Percentiles rank a stretch among this genome's conserved stretches.
These are phyloP conservation scores for Rhododendron ferrugineum DNA, from an alignment of 148 eudicot species.

Conservation along the genomic window DNA sequence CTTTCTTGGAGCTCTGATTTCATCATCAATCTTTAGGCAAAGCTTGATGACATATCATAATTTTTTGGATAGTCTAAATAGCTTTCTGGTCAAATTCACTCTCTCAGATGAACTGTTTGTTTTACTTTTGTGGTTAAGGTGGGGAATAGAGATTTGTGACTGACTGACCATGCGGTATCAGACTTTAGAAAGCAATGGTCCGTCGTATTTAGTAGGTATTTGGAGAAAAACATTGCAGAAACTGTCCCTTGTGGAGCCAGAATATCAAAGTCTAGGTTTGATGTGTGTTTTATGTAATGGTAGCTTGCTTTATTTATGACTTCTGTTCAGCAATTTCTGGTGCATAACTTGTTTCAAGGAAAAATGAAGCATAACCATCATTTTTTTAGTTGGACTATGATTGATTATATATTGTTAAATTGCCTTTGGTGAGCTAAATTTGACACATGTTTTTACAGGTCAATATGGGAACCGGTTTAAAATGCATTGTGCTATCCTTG, in stretches of 20 bases:
- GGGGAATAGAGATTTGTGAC: no score
- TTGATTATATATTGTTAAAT: not conserved
- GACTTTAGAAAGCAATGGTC: no score
- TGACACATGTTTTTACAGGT: conserved; percentile 26
- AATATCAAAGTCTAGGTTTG: not conserved
- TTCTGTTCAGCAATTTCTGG: not conserved
- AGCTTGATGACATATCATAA: not conserved
- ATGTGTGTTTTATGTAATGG: not conserved
- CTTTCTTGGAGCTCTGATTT: not conserved
- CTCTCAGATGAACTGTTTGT: no score
- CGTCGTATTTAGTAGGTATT: no score
- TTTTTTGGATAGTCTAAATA: not conserved
- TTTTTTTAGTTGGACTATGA: not conserved
- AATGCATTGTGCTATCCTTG: conserved; percentile 32
- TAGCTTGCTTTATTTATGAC: not conserved
- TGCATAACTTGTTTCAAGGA: not conserved
- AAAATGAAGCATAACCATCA: not conserved
- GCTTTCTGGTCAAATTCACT: not conserved
- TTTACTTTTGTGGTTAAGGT: no score
- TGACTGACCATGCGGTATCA: no score
- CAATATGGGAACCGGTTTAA: conserved; percentile 42
- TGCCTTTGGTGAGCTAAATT: not conserved
- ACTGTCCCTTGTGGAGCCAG: not conserved
- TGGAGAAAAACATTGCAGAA: no score
- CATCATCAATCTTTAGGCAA: not conserved